Conservation (phyloP, 2,329 filamentous ascomycete genomes). For the Monilinia fructigena region DNA sequence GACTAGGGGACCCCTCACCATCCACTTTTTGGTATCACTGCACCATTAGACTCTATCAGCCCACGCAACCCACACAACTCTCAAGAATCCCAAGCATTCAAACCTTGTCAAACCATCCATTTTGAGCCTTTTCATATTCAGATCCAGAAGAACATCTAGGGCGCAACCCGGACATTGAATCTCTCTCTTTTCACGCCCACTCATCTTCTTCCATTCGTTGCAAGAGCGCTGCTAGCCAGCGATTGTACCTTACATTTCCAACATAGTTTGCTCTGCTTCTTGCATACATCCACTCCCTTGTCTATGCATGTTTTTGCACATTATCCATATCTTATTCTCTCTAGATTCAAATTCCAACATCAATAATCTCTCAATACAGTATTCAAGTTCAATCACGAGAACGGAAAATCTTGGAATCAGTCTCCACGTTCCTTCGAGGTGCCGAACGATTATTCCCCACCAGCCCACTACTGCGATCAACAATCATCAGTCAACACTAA, state of each 20-base stretch:
- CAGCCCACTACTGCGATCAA: conserved; percentile 1
- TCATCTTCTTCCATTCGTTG: conserved; percentile 9
- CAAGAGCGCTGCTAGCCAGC: conserved; percentile 22
- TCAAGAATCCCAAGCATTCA: conserved; percentile 5
- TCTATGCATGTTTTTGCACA: conserved; percentile 1
- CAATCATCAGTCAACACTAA: conserved; percentile 17
- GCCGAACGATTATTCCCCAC: conserved; percentile 2
- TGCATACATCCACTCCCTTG: conserved; percentile 22
- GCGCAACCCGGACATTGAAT: conserved; percentile 7
- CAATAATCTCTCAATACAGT: conserved; percentile 10
- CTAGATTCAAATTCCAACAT: conserved; percentile 1
- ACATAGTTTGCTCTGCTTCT: conserved; percentile 14
- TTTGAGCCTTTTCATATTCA: conserved; percentile 6
- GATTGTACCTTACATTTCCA: conserved; percentile 22
- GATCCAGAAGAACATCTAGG: conserved; percentile 17
- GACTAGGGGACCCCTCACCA: conserved; percentile 9
- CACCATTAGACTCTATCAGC: conserved; percentile 4
- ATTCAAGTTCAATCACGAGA: conserved; percentile 18
- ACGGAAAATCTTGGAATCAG: conserved; percentile 11
- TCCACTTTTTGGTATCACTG: conserved; percentile 16
- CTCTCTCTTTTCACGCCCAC: conserved; percentile 4
- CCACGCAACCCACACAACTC: neutral
- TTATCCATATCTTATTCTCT: conserved; percentile 1
- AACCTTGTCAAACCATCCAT: conserved; percentile 10
- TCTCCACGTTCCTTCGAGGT: conserved; percentile 18